A percentile compares a stretch with the other conserved stretches of the same genome.
Evolutionary conservation across 768 basidiomycete species (phyloP).

Genomic region (Pisolithus sp.): DNA sequence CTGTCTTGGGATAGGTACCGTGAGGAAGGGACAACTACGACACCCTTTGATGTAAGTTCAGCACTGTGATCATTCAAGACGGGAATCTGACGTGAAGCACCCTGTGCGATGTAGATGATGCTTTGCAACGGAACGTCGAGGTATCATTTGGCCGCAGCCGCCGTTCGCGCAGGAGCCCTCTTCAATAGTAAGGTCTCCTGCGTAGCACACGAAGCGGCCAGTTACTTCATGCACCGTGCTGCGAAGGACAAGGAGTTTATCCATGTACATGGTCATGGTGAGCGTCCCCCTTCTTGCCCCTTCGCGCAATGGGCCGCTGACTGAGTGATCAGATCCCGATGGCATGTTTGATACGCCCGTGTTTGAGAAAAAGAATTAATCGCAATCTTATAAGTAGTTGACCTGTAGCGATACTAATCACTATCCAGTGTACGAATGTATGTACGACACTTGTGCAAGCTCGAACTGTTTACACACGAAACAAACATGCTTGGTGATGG

Average conservation of each 20-base stretch:
- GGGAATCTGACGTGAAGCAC: neutral
- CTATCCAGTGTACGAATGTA: neutral
- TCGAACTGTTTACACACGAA: no score
- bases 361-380: constrained; percentile 20
- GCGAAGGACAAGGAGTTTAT: constrained; percentile 60
- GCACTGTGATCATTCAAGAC: neutral
- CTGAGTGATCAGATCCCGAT: constrained; percentile 23
- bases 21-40: constrained; percentile 77
- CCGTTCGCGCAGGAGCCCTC: constrained; percentile 48
- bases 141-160: constrained; percentile 57
- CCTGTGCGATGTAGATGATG: constrained; percentile 59
- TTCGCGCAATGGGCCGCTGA: neutral
- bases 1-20: constrained; percentile 33
- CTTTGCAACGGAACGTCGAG: constrained; percentile 62
- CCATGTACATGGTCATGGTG: constrained; percentile 51
- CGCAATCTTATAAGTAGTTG: neutral
- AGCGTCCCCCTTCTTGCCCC: neutral
- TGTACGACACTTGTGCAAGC: neutral
- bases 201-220: constrained; percentile 51
- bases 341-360: constrained; percentile 41
- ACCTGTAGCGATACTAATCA: neutral
- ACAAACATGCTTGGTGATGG: no score
- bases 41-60: constrained; percentile 62
- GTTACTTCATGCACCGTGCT: constrained; percentile 52
- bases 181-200: constrained; percentile 50